phyloP scores from a whole-genome alignment of 75 land plant genomes.

The Chamaecyparis obtusa region DNA sequence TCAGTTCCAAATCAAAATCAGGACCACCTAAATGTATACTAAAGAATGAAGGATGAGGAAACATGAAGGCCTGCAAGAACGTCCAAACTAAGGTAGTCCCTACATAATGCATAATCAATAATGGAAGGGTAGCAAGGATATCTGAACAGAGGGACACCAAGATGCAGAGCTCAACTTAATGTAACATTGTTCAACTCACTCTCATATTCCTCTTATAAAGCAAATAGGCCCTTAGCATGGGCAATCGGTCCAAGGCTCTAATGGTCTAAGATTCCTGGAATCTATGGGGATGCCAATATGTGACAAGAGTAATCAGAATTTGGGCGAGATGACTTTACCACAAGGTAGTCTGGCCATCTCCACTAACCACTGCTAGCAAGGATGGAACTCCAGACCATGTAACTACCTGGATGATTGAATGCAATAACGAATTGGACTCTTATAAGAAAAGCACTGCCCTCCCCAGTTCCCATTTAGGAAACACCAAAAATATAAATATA shows the following conservation, averaged over 20 bases:
- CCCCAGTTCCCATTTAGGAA: neutral
- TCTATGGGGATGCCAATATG: neutral
- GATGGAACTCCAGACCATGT: neutral
- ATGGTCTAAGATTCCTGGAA: neutral
- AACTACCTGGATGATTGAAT: neutral
- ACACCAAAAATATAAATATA: neutral
- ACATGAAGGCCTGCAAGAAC: neutral
- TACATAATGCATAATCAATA: neutral
- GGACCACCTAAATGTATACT: neutral
- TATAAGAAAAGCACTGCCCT: neutral
- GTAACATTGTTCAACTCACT: neutral
- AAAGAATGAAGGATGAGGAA: neutral
- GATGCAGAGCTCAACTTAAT: neutral
- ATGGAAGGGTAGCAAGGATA: neutral
- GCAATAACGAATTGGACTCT: neutral
- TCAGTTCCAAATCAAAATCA: neutral
- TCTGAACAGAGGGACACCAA: neutral
- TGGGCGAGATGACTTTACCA: neutral
- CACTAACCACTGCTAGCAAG: neutral
- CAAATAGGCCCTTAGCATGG: neutral
- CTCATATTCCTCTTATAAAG: neutral
- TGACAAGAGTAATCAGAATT: neutral
- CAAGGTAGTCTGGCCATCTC: neutral
- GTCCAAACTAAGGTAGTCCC: neutral
- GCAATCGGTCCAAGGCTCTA: neutral